phyloP scores from a whole-genome alignment of 2,329 filamentous ascomycete genomes.

The Ophiostoma australiae region DNA sequence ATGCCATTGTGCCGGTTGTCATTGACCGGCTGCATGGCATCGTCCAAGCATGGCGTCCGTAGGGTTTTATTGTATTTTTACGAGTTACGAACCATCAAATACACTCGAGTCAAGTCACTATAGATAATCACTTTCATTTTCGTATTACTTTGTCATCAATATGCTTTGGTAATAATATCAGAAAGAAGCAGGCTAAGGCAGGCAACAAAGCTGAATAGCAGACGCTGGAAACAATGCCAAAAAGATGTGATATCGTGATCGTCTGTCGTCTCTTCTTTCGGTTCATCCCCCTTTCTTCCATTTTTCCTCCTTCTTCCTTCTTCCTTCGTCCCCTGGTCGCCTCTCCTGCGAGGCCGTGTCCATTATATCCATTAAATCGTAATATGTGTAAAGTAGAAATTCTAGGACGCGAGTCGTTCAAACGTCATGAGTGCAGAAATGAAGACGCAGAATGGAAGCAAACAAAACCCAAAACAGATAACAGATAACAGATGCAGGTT shows the following conservation, averaged over 20 bases:
- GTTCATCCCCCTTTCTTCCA: too few species aligned
- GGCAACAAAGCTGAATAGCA: background rate
- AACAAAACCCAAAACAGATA: background rate
- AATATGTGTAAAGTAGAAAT: constrained; percentile 13
- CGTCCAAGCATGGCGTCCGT: constrained; percentile 85
- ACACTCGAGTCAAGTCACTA: background rate
- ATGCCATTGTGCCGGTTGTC: constrained; percentile 83
- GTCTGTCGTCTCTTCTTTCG: background rate
- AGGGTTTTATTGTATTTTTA: background rate
- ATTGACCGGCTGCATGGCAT: constrained; percentile 94
- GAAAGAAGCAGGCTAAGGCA: background rate
- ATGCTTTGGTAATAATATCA: background rate
- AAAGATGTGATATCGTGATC: background rate
- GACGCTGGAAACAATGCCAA: background rate
- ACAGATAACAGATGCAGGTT: background rate
- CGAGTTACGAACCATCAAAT: background rate
- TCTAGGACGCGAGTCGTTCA: background rate
- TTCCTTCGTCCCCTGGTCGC: background rate
- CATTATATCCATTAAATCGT: constrained; percentile 21
- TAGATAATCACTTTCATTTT: background rate
- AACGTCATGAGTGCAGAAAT: background rate
- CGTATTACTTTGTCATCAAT: background rate
- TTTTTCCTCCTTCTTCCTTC: too few species aligned
- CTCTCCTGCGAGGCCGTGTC: background rate
- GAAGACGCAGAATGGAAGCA: background rate